These are phyloP conservation scores for Aegilops umbellulata DNA, from an alignment of 176 grass and related monocot species.

Conservation along the genomic window DNA sequence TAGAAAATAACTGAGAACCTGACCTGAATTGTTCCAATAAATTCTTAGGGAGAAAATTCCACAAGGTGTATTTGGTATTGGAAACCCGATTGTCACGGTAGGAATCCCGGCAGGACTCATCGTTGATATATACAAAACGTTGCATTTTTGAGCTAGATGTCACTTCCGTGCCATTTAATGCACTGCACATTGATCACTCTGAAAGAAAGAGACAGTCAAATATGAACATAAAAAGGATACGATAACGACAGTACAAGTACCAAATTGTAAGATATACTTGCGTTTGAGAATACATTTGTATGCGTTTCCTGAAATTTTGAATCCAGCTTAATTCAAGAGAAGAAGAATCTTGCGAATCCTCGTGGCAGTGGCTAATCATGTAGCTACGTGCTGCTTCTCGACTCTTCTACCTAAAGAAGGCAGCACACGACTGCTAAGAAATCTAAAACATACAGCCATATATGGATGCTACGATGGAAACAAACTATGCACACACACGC, in stretches of 20 bases:
- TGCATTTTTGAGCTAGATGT: slow-evolving; percentile 46
- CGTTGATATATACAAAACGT: slow-evolving; percentile 80
- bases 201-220: background rate
- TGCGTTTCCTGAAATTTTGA: background rate
- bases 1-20: slow-evolving; percentile 49
- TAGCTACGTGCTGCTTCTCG: background rate
- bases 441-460: background rate
- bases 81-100: slow-evolving; percentile 75
- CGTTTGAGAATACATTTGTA: background rate
- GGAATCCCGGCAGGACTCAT: slow-evolving; percentile 41
- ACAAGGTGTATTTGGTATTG: slow-evolving; percentile 88
- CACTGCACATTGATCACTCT: background rate
- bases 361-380: background rate
- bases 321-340: background rate
- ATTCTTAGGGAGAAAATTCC: slow-evolving; percentile 88
- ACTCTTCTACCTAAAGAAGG: background rate
- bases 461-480: background rate
- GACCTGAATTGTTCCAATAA: slow-evolving; percentile 98
- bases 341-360: background rate
- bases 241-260: background rate
- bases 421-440: background rate
- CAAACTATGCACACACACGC: slow-evolving; percentile 1
- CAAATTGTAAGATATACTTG: background rate
- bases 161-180: slow-evolving; percentile 18
- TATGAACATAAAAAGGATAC: background rate